Base-by-base conservation (phyloP, 2,329 filamentous ascomycete species). In the Alternaria sp. region DNA sequence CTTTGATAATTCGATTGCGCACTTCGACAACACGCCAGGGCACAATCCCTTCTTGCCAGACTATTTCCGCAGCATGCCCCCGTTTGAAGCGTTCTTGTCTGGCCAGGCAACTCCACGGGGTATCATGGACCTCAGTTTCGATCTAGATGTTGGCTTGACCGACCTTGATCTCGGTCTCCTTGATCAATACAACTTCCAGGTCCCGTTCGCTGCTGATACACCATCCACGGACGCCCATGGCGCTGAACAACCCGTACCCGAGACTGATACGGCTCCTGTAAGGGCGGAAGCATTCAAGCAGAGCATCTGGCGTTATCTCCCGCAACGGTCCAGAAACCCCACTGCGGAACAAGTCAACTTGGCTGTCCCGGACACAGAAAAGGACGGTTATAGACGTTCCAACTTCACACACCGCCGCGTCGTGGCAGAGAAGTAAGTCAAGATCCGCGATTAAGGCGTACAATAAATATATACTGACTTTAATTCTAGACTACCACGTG, bases 241-340 rank as follows among this genome's bases (percentile, higher is more conserved):
- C 5, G 13, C 55, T 12, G 70, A 73, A 9, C 63, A 66, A 32
- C 67, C 65, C 2, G 36, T 61, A 23, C 63, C 55, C 28, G 68
- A 73, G 17, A 65, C 32, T 7, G 73, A 77, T 10, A 70, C 62
- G 21, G 71, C 68, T 8, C 61, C 68, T 28, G 71, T 72, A 1
- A 67, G 75, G 36, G 63, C 71, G 13, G 73, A 78, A 58, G 76
- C 74, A 6, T 77, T 83, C 30, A 81, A 81, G 32, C 80, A 80
- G 50, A 83, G 81, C 21, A 77, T 83, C 6, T 83, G 82, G 82
- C 79, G 81, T 1, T 84, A 83, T 61, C 63, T 81, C 17, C 82
- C 82, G 0, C 70, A 70, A 23, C 68, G 65, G 13, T 67, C 76
- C 55, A 68, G 66, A 23, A 70, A 79, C 19, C 70, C 68, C 46